A percentile compares a stretch with the other conserved stretches of the same genome.
Conservation (phyloP, 129 eudicot species). For the Dittrichia graveolens region DNA sequence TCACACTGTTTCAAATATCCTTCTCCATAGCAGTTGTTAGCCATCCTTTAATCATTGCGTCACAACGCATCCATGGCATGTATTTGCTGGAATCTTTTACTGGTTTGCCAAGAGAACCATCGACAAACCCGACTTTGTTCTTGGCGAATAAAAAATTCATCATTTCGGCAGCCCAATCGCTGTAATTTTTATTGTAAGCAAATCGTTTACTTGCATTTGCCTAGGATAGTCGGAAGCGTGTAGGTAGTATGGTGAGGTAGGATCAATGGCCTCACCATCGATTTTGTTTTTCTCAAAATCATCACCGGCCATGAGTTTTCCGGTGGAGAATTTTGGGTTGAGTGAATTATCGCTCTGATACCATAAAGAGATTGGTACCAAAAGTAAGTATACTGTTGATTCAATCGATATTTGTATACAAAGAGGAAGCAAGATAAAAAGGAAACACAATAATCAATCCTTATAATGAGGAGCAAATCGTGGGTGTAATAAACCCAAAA, state of each 20-base stretch:
- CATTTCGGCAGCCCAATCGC: not conserved
- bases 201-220: not conserved
- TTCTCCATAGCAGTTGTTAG: too few relatives aligned
- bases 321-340: too few relatives aligned
- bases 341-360: too few relatives aligned
- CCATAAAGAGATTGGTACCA: too few relatives aligned
- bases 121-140: not conserved
- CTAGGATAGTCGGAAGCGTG: not conserved
- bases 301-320: not conserved
- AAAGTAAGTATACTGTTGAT: too few relatives aligned
- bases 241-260: not conserved
- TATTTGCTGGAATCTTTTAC: not conserved
- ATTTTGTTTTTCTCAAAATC: not conserved
- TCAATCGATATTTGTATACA: too few relatives aligned
- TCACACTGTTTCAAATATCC: not conserved
- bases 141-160: not conserved
- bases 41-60: not conserved
- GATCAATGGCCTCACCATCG: not conserved
- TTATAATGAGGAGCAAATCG: too few relatives aligned
- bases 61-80: constrained; percentile 10
- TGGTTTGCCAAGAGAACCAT: not conserved
- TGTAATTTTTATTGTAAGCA: not conserved
- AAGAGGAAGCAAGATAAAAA: too few relatives aligned
- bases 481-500: too few relatives aligned
- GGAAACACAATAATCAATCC: too few relatives aligned